Base-by-base conservation (phyloP, 352 stramenopile genomes). In the Pythium sp. region DNA sequence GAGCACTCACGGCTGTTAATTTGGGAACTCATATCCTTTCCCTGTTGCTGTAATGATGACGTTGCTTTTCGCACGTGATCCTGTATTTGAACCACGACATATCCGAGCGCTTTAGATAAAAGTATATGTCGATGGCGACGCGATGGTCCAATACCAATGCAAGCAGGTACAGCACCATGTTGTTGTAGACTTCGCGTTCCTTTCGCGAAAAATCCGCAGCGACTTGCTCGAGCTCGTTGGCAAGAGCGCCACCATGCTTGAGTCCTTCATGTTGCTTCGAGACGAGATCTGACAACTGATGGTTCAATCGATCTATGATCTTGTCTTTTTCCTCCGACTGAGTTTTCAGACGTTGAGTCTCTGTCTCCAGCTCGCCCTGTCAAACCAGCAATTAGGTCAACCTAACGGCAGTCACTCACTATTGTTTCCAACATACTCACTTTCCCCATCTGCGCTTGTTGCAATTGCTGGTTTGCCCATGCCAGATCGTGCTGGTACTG, bases 61-160 rank as follows among this genome's bases (percentile, higher is more conserved):
- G 61, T 68, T 20, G 67, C 70, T 28, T 71, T 64, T 5, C 65
- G 70, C 5, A 73, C 61, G 36, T 75, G 68, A 34, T 62, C 56
- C 73, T 79, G 7, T 58, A 58, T 43, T 11, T 14, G 26, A 26
- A 56, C 36, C 7, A 28, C 30, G 38, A 24, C 1, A 22, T 51
- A 51, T 51, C 43, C 15, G 15, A n/a, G 14, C 14, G 5, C 20
- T 47, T 20, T 7, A 20, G 41, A 47, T n/a, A 47, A 9, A 47
- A 7, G 5, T 47, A 15, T 15, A 43, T 15, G 11, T 47, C 15
- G 5, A 47, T 47, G 41, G 9, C 8, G 20, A 5, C 18, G 41
- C 18, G 20, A 47, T 15, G 7, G 4, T 5, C 6, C 14, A 47
- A 47, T 8, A n/a, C 4, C 41, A 47, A n/a, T 7, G 28, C 26